These are phyloP conservation scores for Fusarium sp. DNA, from an alignment of 2,329 filamentous ascomycete genomes.

Conservation along the genomic window DNA sequence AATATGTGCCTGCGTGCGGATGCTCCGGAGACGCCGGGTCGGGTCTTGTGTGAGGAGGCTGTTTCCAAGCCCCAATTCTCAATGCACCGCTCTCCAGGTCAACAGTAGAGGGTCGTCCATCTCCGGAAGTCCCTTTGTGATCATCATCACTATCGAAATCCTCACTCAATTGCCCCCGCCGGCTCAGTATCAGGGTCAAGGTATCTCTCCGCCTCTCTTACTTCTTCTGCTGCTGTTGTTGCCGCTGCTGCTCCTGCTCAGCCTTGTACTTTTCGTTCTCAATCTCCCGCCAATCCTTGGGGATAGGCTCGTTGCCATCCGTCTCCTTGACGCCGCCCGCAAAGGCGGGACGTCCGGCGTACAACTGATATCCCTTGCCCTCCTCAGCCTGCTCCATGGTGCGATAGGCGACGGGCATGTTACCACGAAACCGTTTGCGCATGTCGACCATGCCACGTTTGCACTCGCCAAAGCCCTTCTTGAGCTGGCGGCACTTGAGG, in stretches of 20 bases:
- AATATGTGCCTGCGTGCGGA: not conserved
- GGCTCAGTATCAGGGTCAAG: not conserved
- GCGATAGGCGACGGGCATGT: conserved; percentile 81
- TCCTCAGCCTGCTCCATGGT: conserved; percentile 68
- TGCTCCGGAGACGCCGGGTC: not conserved
- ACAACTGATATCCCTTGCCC: conserved; percentile 75
- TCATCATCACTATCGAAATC: not conserved
- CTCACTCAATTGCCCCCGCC: not conserved
- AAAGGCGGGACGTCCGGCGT: conserved; percentile 81
- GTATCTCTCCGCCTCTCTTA: conserved; percentile 3
- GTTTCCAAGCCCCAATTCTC: not conserved
- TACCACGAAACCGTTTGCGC: conserved; percentile 97
- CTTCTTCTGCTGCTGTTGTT: conserved; percentile 44
- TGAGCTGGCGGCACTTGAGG: conserved; percentile 89
- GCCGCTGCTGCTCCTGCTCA: conserved; percentile 47
- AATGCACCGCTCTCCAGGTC: not conserved
- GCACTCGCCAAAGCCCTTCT: conserved; percentile 93
- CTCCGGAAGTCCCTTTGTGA: not conserved
- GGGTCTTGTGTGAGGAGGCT: not conserved
- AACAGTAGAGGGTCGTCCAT: not conserved
- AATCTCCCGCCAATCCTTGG: conserved; percentile 71
- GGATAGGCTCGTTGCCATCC: conserved; percentile 73
- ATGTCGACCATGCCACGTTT: conserved; percentile 97
- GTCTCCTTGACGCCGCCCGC: conserved; percentile 72
- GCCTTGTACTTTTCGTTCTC: conserved; percentile 71